These are phyloP conservation scores for Globisporangium takayamanum DNA, from an alignment of 352 stramenopile genomes.

Conservation along the genomic window DNA sequence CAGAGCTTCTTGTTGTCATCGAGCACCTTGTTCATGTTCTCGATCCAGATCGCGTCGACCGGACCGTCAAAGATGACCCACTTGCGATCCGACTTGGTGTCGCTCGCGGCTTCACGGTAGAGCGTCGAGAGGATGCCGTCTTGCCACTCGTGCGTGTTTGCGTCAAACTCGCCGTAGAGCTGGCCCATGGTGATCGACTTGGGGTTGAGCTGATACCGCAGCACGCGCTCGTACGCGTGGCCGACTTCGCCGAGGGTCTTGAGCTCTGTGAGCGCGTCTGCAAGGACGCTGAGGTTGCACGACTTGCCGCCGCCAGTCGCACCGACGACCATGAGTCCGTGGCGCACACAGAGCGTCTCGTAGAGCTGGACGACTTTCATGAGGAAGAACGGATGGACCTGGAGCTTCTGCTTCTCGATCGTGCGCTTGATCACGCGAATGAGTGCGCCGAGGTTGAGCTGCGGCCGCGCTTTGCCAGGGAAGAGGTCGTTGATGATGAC, in stretches of 20 bases:
- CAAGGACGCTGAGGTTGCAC: conserved; percentile 79
- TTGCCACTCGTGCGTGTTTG: conserved; percentile 94
- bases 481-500: conserved; percentile 94
- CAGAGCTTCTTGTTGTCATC: conserved; percentile 97
- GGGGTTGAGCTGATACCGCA: conserved; percentile 88
- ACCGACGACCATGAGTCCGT: conserved; percentile 94
- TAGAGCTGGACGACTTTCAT: conserved; percentile 93
- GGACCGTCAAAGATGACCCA: conserved; percentile 95
- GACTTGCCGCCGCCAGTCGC: conserved; percentile 92
- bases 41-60: conserved; percentile 95
- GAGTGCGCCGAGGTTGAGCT: conserved; percentile 88
- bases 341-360: conserved; percentile 92
- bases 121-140: conserved; percentile 89
- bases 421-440: conserved; percentile 85
- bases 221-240: conserved; percentile 83
- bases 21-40: conserved; percentile 97
- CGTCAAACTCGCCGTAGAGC: conserved; percentile 93
- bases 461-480: conserved; percentile 80
- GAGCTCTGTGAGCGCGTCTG: conserved; percentile 80
- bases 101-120: conserved; percentile 87
- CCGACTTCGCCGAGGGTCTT: conserved; percentile 73
- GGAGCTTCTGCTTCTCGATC: conserved; percentile 76
- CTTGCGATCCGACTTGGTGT: conserved; percentile 85
- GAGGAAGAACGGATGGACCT: conserved; percentile 90
- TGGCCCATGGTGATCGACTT: conserved; percentile 96